A percentile compares a stretch with the other conserved stretches of the same genome.
Evolutionary conservation across 148 eudicot species (phyloP).

Genomic region (Spergularia marina): DNA sequence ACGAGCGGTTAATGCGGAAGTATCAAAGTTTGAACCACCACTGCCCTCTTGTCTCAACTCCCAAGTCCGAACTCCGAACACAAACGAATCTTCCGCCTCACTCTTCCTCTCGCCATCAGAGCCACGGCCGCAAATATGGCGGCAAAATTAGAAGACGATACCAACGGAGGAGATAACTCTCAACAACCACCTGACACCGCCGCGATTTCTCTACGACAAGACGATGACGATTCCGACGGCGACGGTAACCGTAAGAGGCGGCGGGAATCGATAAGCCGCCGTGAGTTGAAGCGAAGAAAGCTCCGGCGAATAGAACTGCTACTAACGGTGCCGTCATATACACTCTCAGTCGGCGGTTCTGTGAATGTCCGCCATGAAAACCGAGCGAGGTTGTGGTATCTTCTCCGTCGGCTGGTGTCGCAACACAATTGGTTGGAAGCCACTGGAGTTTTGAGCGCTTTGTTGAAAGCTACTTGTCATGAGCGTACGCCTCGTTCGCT

Average conservation of each 20-base stretch:
- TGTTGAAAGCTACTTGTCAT: constrained; percentile 48
- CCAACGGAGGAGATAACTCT: background rate
- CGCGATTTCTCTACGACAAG: background rate
- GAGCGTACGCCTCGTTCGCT: constrained; percentile 39
- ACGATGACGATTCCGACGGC: background rate
- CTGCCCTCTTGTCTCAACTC: background rate
- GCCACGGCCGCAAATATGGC: background rate
- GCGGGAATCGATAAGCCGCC: background rate
- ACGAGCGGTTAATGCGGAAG: too few species aligned
- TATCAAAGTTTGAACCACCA: too few species aligned
- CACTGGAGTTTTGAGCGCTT: constrained; percentile 52
- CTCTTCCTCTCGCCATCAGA: background rate
- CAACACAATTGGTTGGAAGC: constrained; percentile 69
- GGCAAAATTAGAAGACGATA: background rate
- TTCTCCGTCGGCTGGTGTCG: constrained; percentile 45
- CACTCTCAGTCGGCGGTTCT: constrained; percentile 39
- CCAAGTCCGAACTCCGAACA: background rate
- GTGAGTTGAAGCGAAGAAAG: constrained; percentile 10
- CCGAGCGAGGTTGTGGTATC: constrained; percentile 40
- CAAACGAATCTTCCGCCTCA: too few species aligned
- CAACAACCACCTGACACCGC: background rate
- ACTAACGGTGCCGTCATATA: constrained; percentile 47
- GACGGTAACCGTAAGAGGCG: background rate
- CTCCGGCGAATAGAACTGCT: constrained; percentile 28
- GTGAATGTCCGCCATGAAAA: constrained; percentile 40